Evolutionary conservation across 176 grass and related monocot genomes (phyloP).

Genomic region (Pontederia paniculata): DNA sequence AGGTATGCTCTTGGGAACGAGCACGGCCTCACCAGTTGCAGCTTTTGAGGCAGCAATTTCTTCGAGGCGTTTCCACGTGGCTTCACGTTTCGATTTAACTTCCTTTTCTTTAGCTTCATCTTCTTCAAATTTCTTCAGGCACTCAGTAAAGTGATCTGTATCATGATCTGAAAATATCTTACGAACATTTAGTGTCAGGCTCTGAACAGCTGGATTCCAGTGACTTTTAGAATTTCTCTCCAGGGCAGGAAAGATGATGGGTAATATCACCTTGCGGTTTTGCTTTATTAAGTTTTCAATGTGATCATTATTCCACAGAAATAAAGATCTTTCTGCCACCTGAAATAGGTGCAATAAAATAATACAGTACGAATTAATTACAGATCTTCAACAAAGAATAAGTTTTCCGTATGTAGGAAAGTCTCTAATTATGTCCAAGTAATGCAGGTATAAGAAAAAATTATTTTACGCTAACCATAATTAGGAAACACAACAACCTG

Average conservation of each 20-base stretch:
- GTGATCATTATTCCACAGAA: slow-evolving; percentile 99
- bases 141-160: slow-evolving; percentile 52
- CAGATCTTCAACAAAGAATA: too few species aligned
- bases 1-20: slow-evolving; percentile 14
- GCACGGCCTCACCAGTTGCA: slow-evolving; percentile 24
- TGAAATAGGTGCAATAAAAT: slow-evolving; percentile 2
- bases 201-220: slow-evolving; percentile 93
- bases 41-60: slow-evolving; percentile 49
- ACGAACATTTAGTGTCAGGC: slow-evolving; percentile 74
- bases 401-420: too few species aligned
- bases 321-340: slow-evolving; percentile 91
- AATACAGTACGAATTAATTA: too few species aligned
- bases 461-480: too few species aligned
- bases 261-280: slow-evolving; percentile 78
- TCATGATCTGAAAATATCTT: slow-evolving; percentile 92
- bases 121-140: slow-evolving; percentile 52
- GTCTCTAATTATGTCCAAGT: too few species aligned
- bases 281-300: slow-evolving; percentile 92
- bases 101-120: slow-evolving; percentile 66
- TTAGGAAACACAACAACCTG: too few species aligned
- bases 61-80: slow-evolving; percentile 66
- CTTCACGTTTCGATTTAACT: slow-evolving; percentile 39
- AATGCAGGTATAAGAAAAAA: too few species aligned
- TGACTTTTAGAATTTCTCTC: slow-evolving; percentile 65
- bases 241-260: slow-evolving; percentile 83